These are phyloP conservation scores for Paramarasmius palmivorus DNA, from an alignment of 1,284 basidiomycete genomes.

Conservation along the genomic window DNA sequence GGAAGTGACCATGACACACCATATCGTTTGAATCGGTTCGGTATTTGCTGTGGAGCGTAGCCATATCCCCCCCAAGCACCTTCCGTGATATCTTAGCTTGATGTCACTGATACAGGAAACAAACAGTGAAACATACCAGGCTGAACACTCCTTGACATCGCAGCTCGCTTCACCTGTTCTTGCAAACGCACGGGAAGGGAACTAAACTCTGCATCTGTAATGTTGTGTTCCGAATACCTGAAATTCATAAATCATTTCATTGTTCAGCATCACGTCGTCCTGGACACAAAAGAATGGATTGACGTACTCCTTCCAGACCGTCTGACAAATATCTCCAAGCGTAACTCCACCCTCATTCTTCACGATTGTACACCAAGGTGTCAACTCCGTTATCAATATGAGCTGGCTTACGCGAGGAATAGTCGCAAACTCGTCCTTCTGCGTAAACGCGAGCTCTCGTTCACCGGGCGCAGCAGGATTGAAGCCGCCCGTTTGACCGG, in stretches of 20 bases:
- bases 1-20: constrained; percentile 40
- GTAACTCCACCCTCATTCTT: constrained; percentile 74
- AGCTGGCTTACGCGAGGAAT: constrained; percentile 74
- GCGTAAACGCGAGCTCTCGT: constrained; percentile 60
- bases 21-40: constrained; percentile 54
- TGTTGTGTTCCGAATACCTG: constrained; percentile 67
- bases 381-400: constrained; percentile 69
- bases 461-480: constrained; percentile 53
- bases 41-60: constrained; percentile 37
- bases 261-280: constrained; percentile 3
- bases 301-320: constrained; percentile 71
- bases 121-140: too few relatives aligned
- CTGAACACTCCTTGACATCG: constrained; percentile 32
- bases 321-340: constrained; percentile 64
- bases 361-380: constrained; percentile 80
- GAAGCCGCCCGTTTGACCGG: constrained; percentile 62
- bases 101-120: too few relatives aligned
- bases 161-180: constrained; percentile 62
- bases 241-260: constrained; percentile 12
- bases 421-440: constrained; percentile 77
- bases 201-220: constrained; percentile 66
- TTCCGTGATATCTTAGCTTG: constrained; percentile 15
- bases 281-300: neutral
- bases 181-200: constrained; percentile 62
- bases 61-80: constrained; percentile 47